A percentile compares a stretch with the other conserved stretches of the same genome.
Evolutionary conservation across 352 stramenopile species (phyloP).

Genomic region (Thraustotheca clavata): DNA sequence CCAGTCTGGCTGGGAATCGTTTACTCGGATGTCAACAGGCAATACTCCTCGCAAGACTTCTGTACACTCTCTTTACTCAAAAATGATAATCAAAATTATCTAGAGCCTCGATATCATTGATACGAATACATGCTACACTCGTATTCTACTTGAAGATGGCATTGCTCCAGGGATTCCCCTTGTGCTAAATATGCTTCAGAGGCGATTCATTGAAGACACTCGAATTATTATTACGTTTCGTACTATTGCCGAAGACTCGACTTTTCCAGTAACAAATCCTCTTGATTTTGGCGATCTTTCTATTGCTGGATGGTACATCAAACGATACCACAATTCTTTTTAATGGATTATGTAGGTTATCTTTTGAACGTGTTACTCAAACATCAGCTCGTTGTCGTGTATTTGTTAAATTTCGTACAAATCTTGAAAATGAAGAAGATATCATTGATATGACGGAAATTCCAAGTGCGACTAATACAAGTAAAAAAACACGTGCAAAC

Average conservation of each 20-base stretch:
- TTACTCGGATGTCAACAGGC: constrained; percentile 13
- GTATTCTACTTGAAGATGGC: constrained; percentile 20
- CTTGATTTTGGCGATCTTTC: constrained; percentile 5
- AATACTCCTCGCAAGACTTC: background rate
- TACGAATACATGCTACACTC: constrained; percentile 17
- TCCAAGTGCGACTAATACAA: background rate
- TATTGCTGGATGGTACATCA: constrained; percentile 13
- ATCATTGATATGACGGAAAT: background rate
- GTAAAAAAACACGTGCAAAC: constrained; percentile 13
- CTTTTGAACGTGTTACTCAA: constrained; percentile 18
- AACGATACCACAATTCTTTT: background rate
- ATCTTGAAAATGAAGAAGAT: constrained; percentile 8
- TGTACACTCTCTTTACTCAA: background rate
- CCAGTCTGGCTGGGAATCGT: constrained; percentile 20
- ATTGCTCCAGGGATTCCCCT: background rate
- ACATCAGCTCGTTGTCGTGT: background rate
- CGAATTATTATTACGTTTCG: constrained; percentile 16
- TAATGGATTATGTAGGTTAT: constrained; percentile 12
- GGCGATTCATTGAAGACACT: constrained; percentile 13
- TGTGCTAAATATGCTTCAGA: constrained; percentile 20
- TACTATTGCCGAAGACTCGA: constrained; percentile 17
- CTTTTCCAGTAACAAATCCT: background rate
- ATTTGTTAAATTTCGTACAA: constrained; percentile 21
- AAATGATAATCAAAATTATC: background rate
- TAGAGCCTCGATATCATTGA: constrained; percentile 20